phyloP scores from a whole-genome alignment of 768 basidiomycete species.

The Hebeloma cylindrosporum region DNA sequence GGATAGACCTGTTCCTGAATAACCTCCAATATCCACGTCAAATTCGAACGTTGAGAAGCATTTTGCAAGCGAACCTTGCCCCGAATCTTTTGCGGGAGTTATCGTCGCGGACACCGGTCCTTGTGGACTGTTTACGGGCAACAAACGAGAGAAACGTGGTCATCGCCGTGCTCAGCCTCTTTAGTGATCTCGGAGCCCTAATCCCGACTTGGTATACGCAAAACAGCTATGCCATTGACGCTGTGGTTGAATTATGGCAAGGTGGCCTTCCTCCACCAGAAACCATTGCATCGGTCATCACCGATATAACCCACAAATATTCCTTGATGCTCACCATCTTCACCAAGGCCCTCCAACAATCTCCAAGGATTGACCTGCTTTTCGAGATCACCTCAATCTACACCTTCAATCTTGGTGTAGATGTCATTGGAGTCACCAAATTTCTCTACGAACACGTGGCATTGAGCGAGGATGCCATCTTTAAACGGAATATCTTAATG shows the following conservation, averaged over 20 bases:
- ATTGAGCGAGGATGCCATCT: conserved; percentile 61
- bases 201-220: conserved; percentile 72
- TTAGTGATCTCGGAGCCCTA: conserved; percentile 71
- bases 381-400: conserved; percentile 86
- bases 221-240: conserved; percentile 65
- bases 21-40: conserved; percentile 78
- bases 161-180: conserved; percentile 71
- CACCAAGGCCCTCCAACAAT: conserved; percentile 62
- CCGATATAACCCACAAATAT: conserved; percentile 59
- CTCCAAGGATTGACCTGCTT: conserved; percentile 82
- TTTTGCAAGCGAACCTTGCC: conserved; percentile 77
- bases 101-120: conserved; percentile 52
- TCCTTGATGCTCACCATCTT: conserved; percentile 76
- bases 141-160: conserved; percentile 50
- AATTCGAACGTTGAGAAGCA: conserved; percentile 80
- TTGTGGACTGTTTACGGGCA: conserved; percentile 53
- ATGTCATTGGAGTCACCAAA: conserved; percentile 72
- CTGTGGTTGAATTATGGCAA: conserved; percentile 74
- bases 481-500: conserved; percentile 79
- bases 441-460: conserved; percentile 90
- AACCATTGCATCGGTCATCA: conserved; percentile 40
- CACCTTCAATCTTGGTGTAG: conserved; percentile 77
- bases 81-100: conserved; percentile 72
- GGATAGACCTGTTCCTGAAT: conserved; percentile 80
- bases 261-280: conserved; percentile 47